Base-by-base conservation (phyloP, 2,329 filamentous ascomycete species). In the Cladosporium sp. region DNA sequence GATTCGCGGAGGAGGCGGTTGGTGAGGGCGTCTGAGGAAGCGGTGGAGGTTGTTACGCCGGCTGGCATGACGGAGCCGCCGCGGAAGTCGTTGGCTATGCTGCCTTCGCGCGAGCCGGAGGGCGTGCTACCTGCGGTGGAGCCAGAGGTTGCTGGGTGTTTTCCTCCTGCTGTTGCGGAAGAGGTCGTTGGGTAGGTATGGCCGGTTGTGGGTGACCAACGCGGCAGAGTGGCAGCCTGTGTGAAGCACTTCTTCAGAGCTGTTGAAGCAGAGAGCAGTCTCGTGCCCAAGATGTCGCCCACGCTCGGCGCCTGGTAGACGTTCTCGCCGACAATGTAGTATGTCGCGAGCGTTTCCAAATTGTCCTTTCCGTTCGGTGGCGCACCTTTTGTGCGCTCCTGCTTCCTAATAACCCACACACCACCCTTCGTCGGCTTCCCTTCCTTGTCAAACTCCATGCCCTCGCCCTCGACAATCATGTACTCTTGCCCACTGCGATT, bases 261-360 rank as follows among this genome's bases (percentile, higher is more conserved):
- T 5, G 82, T 85, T 14, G 85, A 82, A 21, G 85, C 81, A 7
- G 83, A 83, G 30, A 89, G 80, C 80, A 87, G 67, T n/a, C 71
- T 67, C 54, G 75, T 72, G 43, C 83, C 83, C 8, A 89, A 76
- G 7, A 89, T 80, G 70, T 86, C 86, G 46, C 82, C 81, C 59
- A 89, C 79, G 11, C 84, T 85, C 1, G 87, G 86, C 14, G 87
- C 86, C 81, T 88, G 86, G 70, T 85, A 86, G 49, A 89, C 82
- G 58, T 81, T 82, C 62, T 86, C 84, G 0, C 84, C 85, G n/a
- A 88, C 81, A 11, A 87, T 80, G 71, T 86, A 89, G 74, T 86
- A 89, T 2, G 85, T 86, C 14, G 81, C 84, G 56, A 88, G 76
- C 6, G 85, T 79, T 30, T 80, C 81, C 30, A 86, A 78, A 64